phyloP scores from a whole-genome alignment of 2,329 filamentous ascomycete species.

The Fusarium drepaniforme region DNA sequence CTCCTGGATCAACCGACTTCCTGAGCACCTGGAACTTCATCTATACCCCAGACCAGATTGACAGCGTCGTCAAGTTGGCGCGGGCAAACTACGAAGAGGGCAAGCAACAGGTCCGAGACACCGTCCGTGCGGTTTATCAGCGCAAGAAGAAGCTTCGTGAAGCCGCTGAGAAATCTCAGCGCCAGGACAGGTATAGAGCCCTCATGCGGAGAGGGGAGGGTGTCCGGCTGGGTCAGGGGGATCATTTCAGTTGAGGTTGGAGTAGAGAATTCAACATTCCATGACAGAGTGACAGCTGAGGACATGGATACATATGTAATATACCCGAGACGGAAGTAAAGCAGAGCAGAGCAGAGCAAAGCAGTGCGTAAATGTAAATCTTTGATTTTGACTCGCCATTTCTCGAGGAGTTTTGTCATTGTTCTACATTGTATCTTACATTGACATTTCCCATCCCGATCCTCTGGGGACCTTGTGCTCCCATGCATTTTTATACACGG shows the following conservation, averaged over 20 bases:
- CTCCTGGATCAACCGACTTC: slow-evolving; percentile 86
- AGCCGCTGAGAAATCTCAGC: slow-evolving; percentile 59
- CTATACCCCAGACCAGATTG: slow-evolving; percentile 91
- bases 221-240: slow-evolving; percentile 71
- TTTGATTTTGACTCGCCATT: slow-evolving; percentile 42
- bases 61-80: slow-evolving; percentile 84
- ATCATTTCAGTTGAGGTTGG: slow-evolving; percentile 69
- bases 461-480: slow-evolving; percentile 38
- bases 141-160: slow-evolving; percentile 81
- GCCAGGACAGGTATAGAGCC: slow-evolving; percentile 57
- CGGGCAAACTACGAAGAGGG: slow-evolving; percentile 90
- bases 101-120: slow-evolving; percentile 79
- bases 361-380: slow-evolving; percentile 30
- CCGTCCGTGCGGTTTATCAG: slow-evolving; percentile 91
- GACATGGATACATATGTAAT: slow-evolving; percentile 33
- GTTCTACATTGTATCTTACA: slow-evolving; percentile 57
- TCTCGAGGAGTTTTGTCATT: slow-evolving; percentile 46
- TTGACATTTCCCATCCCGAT: slow-evolving; percentile 43
- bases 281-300: neutral
- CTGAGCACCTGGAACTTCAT: slow-evolving; percentile 99
- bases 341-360: neutral
- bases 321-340: slow-evolving; percentile 21
- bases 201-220: slow-evolving; percentile 63
- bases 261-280: slow-evolving; percentile 4
- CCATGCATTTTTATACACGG: slow-evolving; percentile 49